Evolutionary conservation across 768 basidiomycete species (phyloP).

Genomic region (Russula brevipes): DNA sequence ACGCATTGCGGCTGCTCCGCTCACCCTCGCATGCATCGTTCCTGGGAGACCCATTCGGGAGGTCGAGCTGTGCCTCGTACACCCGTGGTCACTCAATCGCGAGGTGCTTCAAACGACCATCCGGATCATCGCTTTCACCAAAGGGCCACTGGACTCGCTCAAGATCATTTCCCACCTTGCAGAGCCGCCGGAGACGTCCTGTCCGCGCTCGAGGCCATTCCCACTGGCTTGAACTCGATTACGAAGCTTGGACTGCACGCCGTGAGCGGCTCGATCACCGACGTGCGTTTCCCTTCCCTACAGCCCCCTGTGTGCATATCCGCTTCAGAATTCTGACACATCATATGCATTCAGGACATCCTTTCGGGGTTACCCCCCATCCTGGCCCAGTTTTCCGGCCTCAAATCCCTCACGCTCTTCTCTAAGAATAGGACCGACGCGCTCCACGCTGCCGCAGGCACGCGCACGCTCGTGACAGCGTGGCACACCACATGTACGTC

Average conservation of each 20-base stretch:
- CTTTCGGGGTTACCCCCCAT: slow-evolving; percentile 25
- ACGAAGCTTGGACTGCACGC: slow-evolving; percentile 28
- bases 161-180: slow-evolving; percentile 28
- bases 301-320: too few relatives aligned
- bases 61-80: slow-evolving; percentile 29
- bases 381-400: slow-evolving; percentile 26
- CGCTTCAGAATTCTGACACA: neutral
- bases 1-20: slow-evolving; percentile 29
- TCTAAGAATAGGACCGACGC: slow-evolving; percentile 28
- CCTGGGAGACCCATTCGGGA: slow-evolving; percentile 27
- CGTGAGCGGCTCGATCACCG: slow-evolving; percentile 28
- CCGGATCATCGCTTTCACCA: slow-evolving; percentile 27
- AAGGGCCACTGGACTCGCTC: slow-evolving; percentile 25
- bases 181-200: slow-evolving; percentile 23
- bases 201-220: slow-evolving; percentile 26
- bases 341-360: slow-evolving; percentile 24
- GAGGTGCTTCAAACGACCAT: slow-evolving; percentile 28
- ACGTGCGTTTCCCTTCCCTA: slow-evolving; percentile 16
- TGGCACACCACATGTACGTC: slow-evolving; percentile 29
- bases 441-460: slow-evolving; percentile 21
- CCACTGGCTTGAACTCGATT: slow-evolving; percentile 25
- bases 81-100: slow-evolving; percentile 28
- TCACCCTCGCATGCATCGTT: slow-evolving; percentile 28
- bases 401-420: slow-evolving; percentile 28
- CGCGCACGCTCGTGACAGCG: slow-evolving; percentile 15